Conservation (phyloP, 176 grass and related monocot species). For the Hyparrhenia diplandra region DNA sequence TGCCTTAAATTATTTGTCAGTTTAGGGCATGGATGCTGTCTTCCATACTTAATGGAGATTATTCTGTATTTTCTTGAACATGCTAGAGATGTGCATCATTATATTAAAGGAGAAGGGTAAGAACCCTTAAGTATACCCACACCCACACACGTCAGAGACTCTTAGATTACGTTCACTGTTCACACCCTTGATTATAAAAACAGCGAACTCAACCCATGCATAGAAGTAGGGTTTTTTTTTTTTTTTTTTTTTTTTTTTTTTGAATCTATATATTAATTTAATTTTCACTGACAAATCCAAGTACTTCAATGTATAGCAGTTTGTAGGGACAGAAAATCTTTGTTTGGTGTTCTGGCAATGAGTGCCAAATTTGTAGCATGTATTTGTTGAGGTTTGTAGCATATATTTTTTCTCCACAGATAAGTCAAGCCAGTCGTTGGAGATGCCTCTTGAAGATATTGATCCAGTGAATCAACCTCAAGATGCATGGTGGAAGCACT, state of each 20-base stretch:
- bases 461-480: conserved; percentile 22
- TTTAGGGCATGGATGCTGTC: neutral
- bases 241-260: conserved; percentile 23
- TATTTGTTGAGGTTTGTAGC: conserved; percentile 7
- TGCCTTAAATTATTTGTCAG: neutral
- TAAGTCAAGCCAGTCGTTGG: conserved; percentile 14
- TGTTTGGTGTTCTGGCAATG: neutral
- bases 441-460: conserved; percentile 25
- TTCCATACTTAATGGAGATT: neutral
- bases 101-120: neutral
- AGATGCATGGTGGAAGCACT: conserved; percentile 11
- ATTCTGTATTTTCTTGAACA: neutral
- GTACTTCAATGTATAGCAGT: neutral
- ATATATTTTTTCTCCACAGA: conserved; percentile 34
- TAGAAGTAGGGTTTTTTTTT: conserved; percentile 6
- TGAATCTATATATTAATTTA: neutral
- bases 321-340: neutral
- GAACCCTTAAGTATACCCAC: neutral
- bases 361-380: neutral
- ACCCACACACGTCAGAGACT: neutral
- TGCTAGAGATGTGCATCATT: neutral
- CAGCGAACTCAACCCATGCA: neutral
- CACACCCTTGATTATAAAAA: neutral
- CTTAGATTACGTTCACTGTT: neutral
- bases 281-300: neutral